Evolutionary conservation across 1,284 basidiomycete species (phyloP), one percentile per base, ranked within the genome.

Genomic region (Sphagnurus paluster): DNA sequence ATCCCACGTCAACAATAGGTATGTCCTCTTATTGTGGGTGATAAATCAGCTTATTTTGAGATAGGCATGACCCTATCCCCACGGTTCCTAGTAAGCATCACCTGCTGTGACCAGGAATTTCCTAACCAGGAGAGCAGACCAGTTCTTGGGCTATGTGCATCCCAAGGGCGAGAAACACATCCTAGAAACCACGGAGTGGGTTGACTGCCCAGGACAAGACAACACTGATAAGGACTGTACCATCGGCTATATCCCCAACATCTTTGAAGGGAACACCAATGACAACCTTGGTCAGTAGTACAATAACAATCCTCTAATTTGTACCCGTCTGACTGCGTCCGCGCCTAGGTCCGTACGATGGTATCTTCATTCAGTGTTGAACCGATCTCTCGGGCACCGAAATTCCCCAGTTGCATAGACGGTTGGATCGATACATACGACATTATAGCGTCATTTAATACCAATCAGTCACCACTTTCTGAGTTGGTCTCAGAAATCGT

Each of bases 1-100:
- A 20, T 70, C 70, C n/a, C 79, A 72, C 39, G 65, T 83, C 39
- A 79, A 74, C 52, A 79, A 83, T 57, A 55, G 69, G 65, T 71
- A 54, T 11, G 67, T 53, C n/a, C 44, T 56, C 50, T 34, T 50
- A 30, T 54, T 38, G 10, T 36, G 44, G 13, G 2, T 30, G 10
- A 42, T 30, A 55, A n/a, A 34, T 45, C 30, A 11, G 34, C 51
- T 49, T 32, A 13, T 2, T 35, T 44, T n/a, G 45, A 38, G 8
- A 11, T 4, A 72, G 67, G 44, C 60, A 72, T 36, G 76, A 79
- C 47, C 53, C 69, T 2, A 59, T 80, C 4, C 78, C 77, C 80
- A 79, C 11, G 67, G 67, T 52, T 46, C 37, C 34, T 49, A 14
- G 10, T 10, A 14, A 9, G 16, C 1, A 34, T 17, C 16, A 3